Conservation (phyloP, 1,284 basidiomycete genomes). For the Somion occarium region DNA sequence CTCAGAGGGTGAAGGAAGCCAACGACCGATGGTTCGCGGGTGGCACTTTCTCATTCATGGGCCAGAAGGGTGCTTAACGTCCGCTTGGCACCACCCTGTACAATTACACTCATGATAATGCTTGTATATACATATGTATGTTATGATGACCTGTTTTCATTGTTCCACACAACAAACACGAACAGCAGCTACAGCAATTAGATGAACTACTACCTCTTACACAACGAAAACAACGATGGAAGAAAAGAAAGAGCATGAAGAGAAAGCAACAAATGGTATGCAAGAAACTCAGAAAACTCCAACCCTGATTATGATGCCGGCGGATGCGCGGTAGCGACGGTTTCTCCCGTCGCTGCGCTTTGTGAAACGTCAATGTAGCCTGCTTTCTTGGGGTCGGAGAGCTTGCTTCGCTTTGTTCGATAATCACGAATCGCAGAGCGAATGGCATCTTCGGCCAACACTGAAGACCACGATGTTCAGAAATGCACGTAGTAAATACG, state of each 20-base stretch:
- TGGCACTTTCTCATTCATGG: conserved; percentile 79
- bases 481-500: conserved; percentile 17
- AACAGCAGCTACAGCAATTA: no score
- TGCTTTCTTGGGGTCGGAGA: conserved; percentile 46
- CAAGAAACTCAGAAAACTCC: no score
- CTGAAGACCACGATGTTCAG: conserved; percentile 32
- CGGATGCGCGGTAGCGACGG: conserved; percentile 61
- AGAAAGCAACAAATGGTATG: no score
- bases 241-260: no score
- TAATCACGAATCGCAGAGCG: conserved; percentile 93
- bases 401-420: conserved; percentile 65
- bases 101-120: neutral
- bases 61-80: conserved; percentile 50
- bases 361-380: conserved; percentile 80
- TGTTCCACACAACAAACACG: no score
- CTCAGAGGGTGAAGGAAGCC: conserved; percentile 83
- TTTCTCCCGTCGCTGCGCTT: conserved; percentile 59
- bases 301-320: conserved; percentile 20
- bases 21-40: conserved; percentile 91
- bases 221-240: no score
- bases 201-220: no score
- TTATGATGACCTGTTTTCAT: neutral
- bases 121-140: neutral
- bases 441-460: conserved; percentile 98
- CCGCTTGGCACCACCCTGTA: neutral